Conservation (phyloP, 1,284 basidiomycete species). For the Puccinia sorghi region DNA sequence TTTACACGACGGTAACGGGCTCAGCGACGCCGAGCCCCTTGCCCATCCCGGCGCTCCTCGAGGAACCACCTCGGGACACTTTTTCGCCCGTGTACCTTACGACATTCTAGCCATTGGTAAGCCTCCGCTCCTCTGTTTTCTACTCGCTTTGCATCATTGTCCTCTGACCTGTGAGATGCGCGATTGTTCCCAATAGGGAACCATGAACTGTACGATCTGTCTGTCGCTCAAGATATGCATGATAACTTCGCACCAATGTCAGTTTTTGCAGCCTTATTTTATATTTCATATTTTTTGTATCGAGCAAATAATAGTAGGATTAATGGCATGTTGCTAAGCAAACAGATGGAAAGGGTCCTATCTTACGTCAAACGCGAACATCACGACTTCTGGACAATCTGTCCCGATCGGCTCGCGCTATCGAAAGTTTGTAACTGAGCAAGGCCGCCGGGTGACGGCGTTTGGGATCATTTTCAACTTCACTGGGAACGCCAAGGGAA, state of each 20-base stretch:
- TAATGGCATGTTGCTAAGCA: not conserved
- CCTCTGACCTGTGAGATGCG: not conserved
- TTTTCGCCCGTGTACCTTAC: slow-evolving; percentile 73
- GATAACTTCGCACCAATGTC: slow-evolving; percentile 51
- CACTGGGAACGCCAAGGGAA: slow-evolving; percentile 67
- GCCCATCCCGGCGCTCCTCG: slow-evolving; percentile 30
- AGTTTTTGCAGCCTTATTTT: slow-evolving; percentile 47
- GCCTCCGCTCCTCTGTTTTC: slow-evolving; percentile 61
- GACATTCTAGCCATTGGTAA: slow-evolving; percentile 84
- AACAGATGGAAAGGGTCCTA: slow-evolving; percentile 67
- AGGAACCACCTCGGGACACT: slow-evolving; percentile 62
- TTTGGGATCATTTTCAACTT: slow-evolving; percentile 79
- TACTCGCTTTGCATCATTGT: not conserved
- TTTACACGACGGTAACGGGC: slow-evolving; percentile 57
- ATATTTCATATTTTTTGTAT: not conserved
- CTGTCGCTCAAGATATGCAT: slow-evolving; percentile 52
- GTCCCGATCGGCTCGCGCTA: slow-evolving; percentile 61
- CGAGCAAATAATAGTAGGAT: too few relatives aligned
- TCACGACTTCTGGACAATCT: slow-evolving; percentile 67
- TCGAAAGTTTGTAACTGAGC: slow-evolving; percentile 72
- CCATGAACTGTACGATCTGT: slow-evolving; percentile 55
- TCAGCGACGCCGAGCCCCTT: slow-evolving; percentile 54
- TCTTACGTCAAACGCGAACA: slow-evolving; percentile 79
- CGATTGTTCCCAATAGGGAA: slow-evolving; percentile 53
- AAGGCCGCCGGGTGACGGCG: slow-evolving; percentile 72